Conservation (phyloP, 2,329 filamentous ascomycete genomes). For the Lecanosticta acicola region DNA sequence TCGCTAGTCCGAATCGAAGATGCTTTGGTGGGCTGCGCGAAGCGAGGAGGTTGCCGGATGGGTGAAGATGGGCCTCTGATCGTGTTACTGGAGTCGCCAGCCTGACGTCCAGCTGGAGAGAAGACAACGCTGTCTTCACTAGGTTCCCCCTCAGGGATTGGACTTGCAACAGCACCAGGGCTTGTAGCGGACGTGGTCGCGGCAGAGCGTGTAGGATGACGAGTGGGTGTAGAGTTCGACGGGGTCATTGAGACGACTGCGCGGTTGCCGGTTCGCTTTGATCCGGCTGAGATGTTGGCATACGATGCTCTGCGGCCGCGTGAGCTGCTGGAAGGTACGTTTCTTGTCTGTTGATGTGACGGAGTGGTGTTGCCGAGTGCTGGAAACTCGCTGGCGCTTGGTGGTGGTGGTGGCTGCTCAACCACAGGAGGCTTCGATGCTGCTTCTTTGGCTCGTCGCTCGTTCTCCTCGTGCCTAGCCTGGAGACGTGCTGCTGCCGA, state of each 20-base stretch:
- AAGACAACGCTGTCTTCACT: constrained; percentile 2
- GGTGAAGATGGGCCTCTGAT: background rate
- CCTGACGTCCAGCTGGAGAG: background rate
- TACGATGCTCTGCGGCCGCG: constrained; percentile 15
- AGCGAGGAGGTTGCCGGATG: constrained; percentile 17
- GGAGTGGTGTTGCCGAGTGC: constrained; percentile 4
- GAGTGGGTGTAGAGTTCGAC: background rate
- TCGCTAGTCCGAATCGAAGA: constrained; percentile 23
- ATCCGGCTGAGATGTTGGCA: constrained; percentile 10
- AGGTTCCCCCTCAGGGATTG: background rate
- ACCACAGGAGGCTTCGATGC: background rate
- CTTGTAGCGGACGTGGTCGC: background rate
- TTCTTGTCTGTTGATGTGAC: constrained; percentile 1
- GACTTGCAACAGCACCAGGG: background rate
- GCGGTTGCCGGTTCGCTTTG: background rate
- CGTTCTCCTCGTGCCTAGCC: constrained; percentile 3
- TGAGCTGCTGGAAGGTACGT: background rate
- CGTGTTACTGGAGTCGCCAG: background rate
- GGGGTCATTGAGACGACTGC: background rate
- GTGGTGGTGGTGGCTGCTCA: constrained; percentile 6
- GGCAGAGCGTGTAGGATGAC: background rate
- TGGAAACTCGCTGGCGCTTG: constrained; percentile 20
- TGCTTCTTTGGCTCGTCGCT: background rate
- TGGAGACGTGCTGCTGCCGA: constrained; percentile 17
- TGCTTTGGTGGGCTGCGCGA: constrained; percentile 30